A percentile compares a stretch with the other conserved stretches of the same genome.
Conservation (phyloP, 192 early-diverging fungal genomes). For the Radiomyces spectabilis region DNA sequence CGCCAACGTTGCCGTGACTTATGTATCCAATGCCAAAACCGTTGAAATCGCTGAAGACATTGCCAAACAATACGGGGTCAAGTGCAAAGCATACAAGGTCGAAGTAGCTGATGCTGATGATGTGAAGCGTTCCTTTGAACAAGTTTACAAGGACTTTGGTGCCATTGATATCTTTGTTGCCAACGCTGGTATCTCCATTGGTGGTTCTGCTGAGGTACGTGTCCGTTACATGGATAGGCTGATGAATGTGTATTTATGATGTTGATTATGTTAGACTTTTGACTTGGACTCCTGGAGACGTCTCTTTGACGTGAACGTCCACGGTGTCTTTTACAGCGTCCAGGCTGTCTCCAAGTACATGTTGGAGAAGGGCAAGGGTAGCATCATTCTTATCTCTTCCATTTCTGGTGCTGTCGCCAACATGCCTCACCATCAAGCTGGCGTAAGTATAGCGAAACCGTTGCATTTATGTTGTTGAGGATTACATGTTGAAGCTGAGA, state of each 20-base stretch:
- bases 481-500: neutral
- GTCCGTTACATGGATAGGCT: too few species aligned
- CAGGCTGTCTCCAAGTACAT: slow-evolving; percentile 24
- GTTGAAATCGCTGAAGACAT: slow-evolving; percentile 16
- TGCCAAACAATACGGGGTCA: slow-evolving; percentile 12
- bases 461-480: neutral
- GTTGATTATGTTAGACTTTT: slow-evolving; percentile 6
- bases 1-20: slow-evolving; percentile 26
- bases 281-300: slow-evolving; percentile 13
- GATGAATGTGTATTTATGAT: neutral
- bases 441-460: slow-evolving; percentile 8
- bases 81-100: slow-evolving; percentile 21
- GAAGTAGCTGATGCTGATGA: slow-evolving; percentile 15
- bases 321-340: slow-evolving; percentile 26
- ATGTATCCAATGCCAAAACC: slow-evolving; percentile 22
- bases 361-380: slow-evolving; percentile 15
- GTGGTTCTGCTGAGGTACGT: slow-evolving; percentile 20
- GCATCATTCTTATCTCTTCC: slow-evolving; percentile 22
- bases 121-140: slow-evolving; percentile 11
- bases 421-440: slow-evolving; percentile 21
- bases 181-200: slow-evolving; percentile 24
- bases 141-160: slow-evolving; percentile 24
- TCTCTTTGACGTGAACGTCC: slow-evolving; percentile 27
- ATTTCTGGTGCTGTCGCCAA: slow-evolving; percentile 24
- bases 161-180: slow-evolving; percentile 26